Evolutionary conservation across 495 filamentous ascomycete genomes (phyloP).

Genomic region (Rhypophila decipiens): DNA sequence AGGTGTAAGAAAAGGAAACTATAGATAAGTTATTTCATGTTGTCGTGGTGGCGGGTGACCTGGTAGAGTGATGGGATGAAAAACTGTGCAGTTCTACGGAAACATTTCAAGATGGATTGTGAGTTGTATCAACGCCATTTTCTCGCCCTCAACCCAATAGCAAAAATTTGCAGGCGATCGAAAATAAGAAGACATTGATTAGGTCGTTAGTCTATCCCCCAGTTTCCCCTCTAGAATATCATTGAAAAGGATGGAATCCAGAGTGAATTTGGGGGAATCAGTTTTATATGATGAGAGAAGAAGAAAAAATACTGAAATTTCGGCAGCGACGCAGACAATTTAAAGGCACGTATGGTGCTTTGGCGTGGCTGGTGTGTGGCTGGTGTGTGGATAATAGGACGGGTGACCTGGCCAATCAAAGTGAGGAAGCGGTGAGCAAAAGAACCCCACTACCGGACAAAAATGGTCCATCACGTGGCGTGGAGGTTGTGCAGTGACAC

Average conservation of each 20-base stretch:
- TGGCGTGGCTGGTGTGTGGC: background rate
- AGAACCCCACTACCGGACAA: too few relatives aligned
- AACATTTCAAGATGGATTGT: background rate
- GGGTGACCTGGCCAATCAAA: background rate
- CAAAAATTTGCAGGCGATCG: background rate
- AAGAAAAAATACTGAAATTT: constrained; percentile 22
- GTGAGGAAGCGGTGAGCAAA: too few relatives aligned
- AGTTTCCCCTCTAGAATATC: constrained; percentile 70
- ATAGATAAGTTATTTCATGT: too few relatives aligned
- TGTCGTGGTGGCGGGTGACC: too few relatives aligned
- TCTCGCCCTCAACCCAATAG: background rate
- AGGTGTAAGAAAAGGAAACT: too few relatives aligned
- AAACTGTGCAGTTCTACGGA: too few relatives aligned
- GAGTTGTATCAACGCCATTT: too few relatives aligned
- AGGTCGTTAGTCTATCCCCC: constrained; percentile 55
- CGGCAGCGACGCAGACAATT: constrained; percentile 2
- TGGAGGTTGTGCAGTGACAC: too few relatives aligned
- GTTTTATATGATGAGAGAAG: constrained; percentile 48
- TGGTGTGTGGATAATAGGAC: constrained; percentile 3
- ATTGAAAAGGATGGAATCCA: constrained; percentile 53
- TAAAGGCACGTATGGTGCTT: background rate
- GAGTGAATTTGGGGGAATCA: constrained; percentile 78
- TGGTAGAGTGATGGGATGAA: too few relatives aligned
- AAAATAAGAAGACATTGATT: constrained; percentile 29
- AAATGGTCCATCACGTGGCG: too few relatives aligned